These are phyloP conservation scores for Diatrype stigma DNA, from an alignment of 2,329 filamentous ascomycete species.

Conservation along the genomic window DNA sequence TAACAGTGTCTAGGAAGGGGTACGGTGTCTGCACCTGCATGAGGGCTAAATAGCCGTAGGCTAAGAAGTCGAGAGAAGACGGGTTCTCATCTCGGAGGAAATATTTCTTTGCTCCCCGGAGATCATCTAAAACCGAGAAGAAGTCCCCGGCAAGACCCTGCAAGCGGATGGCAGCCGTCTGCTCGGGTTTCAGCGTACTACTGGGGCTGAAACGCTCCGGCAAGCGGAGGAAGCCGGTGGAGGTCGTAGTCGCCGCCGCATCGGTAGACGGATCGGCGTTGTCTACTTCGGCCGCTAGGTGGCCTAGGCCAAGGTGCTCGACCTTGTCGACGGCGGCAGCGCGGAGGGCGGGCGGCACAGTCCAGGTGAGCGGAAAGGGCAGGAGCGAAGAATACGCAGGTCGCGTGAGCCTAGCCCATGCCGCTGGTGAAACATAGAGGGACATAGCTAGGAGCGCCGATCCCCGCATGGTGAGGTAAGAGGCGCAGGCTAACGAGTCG, in stretches of 20 bases:
- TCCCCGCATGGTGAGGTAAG: constrained; percentile 72
- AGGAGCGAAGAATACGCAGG: constrained; percentile 78
- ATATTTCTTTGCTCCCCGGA: constrained; percentile 53
- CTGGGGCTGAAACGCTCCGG: constrained; percentile 27
- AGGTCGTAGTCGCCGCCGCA: constrained; percentile 26
- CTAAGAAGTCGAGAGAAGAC: constrained; percentile 72
- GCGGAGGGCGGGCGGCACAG: constrained; percentile 70
- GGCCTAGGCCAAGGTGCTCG: constrained; percentile 63
- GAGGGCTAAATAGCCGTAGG: constrained; percentile 73
- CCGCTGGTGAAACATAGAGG: constrained; percentile 84
- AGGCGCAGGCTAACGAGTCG: constrained; percentile 50
- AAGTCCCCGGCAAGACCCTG: constrained; percentile 68
- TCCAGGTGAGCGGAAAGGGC: constrained; percentile 84
- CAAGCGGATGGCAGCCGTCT: constrained; percentile 70
- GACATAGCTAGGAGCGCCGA: constrained; percentile 77
- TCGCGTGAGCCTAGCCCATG: constrained; percentile 74
- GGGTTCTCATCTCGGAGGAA: constrained; percentile 43
- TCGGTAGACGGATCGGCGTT: constrained; percentile 27
- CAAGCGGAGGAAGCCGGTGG: constrained; percentile 31
- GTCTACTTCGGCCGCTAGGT: constrained; percentile 57
- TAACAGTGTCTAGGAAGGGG: constrained; percentile 34
- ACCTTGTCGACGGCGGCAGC: constrained; percentile 66
- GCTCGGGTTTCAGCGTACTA: constrained; percentile 58
- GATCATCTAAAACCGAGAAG: constrained; percentile 64
- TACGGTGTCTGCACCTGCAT: constrained; percentile 54